These are phyloP conservation scores for Magnolia kwangsiensis DNA, from an alignment of 164 flowering plant species.

Conservation along the genomic window DNA sequence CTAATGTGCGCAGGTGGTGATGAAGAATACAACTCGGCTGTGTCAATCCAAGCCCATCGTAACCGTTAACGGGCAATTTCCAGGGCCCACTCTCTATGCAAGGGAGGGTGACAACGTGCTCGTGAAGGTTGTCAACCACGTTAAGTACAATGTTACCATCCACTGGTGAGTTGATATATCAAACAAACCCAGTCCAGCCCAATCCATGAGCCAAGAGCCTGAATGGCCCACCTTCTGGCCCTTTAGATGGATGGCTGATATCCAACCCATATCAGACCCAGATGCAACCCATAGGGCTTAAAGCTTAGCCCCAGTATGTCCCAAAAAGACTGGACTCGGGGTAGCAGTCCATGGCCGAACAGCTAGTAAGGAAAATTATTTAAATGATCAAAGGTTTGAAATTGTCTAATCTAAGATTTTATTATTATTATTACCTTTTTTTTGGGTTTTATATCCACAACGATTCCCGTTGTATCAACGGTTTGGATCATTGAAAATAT, in stretches of 20 bases:
- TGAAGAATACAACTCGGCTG: slow-evolving; percentile 33
- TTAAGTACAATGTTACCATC: slow-evolving; percentile 43
- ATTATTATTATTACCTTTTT: neutral
- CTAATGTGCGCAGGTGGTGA: slow-evolving; percentile 34
- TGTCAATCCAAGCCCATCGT: slow-evolving; percentile 48
- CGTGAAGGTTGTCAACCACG: slow-evolving; percentile 47
- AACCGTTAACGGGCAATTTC: slow-evolving; percentile 46
- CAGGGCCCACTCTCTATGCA: slow-evolving; percentile 50
- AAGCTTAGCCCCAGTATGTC: no score
- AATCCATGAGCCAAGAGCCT: no score
- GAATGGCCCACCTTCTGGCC: no score
- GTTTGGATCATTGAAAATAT: neutral
- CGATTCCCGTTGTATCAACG: neutral
- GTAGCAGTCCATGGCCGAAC: no score
- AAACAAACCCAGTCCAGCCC: neutral
- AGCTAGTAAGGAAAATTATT: no score
- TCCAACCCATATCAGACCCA: no score
- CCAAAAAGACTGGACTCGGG: no score
- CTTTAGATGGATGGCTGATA: no score
- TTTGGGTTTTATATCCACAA: neutral
- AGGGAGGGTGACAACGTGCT: slow-evolving; percentile 49
- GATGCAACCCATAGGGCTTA: no score
- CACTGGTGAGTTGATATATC: slow-evolving; percentile 34
- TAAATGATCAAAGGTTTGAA: no score
- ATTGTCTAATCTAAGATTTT: no score